Evolutionary conservation across 306 rosid genomes (phyloP), one percentile per base, ranked within the genome.

Genomic region (Sechiopsis laciniata): DNA sequence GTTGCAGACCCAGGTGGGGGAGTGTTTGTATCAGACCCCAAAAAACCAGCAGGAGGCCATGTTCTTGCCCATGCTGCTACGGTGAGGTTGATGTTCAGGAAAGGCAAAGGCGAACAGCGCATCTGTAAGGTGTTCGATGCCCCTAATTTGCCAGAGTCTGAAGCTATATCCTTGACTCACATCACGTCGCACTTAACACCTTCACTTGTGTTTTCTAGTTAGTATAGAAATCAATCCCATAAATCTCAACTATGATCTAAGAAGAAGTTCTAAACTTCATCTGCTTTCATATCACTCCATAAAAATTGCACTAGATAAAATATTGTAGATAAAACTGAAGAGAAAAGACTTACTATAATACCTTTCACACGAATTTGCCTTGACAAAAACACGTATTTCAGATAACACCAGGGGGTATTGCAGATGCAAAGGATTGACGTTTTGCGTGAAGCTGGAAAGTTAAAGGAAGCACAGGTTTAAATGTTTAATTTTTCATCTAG

Each of bases 101-200:
- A 94, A 80, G 99, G 99, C 66, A 94, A 94, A 83, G 97, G 99
- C 2, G 99, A 91, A 19, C 99, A 94, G 72, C 96, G 99, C 26
- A 81, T 91, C 74, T 91, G 99, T 87, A 89, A 94, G 85, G 91
- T 91, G 79, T 94, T 86, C 75, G 99, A 94, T 21, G 97, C 96
- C 59, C 99, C 99, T 60, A 90, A 94, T 81, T 83, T 87, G 78
- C 95, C 97, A 16, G 99, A 94, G 85, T 87, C 96, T 17, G 98
- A 94, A 94, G 96, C 98, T 73, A 94, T 89, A 94, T 94, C 99
- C 99, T 90, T 89, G 13, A 21, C 59, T 29, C 48, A 56, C 62
- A 55, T 6, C 40, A 20, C 50, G 15, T 56, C 32, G 13, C 50
- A 37, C 14, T 56, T 72, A n/a, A 17, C 46, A 10, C 29, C 12